phyloP scores from a whole-genome alignment of 2,329 filamentous ascomycete genomes.

The Amauroascus niger region DNA sequence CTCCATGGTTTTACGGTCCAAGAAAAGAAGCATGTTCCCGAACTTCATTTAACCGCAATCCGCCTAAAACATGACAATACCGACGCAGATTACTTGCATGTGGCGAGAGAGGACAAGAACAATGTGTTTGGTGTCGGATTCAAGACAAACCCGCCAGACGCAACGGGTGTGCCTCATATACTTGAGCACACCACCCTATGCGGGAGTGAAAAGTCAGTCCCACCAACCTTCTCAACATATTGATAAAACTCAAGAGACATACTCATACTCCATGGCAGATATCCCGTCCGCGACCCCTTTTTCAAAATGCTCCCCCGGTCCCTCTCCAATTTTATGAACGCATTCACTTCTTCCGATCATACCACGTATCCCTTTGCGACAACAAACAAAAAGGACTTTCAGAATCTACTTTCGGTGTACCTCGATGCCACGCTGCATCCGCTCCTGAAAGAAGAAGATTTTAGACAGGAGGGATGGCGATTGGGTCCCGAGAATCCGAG shows the following conservation, averaged over 20 bases:
- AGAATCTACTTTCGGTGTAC: slow-evolving; percentile 93
- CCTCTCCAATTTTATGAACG: slow-evolving; percentile 99
- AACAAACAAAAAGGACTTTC: slow-evolving; percentile 89
- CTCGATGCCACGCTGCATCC: slow-evolving; percentile 89
- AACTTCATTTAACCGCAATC: slow-evolving; percentile 83
- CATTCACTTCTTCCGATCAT: slow-evolving; percentile 91
- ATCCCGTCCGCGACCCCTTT: slow-evolving; percentile 96
- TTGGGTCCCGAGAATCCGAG: slow-evolving; percentile 83
- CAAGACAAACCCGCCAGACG: slow-evolving; percentile 96
- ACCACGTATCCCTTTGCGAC: slow-evolving; percentile 98
- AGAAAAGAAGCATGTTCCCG: slow-evolving; percentile 82
- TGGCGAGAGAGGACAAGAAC: slow-evolving; percentile 90
- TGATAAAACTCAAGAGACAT: not conserved
- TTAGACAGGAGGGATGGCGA: slow-evolving; percentile 93
- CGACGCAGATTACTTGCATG: slow-evolving; percentile 88
- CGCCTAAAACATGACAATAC: slow-evolving; percentile 91
- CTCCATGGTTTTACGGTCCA: slow-evolving; percentile 89
- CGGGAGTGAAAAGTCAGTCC: slow-evolving; percentile 72
- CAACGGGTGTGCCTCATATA: slow-evolving; percentile 92
- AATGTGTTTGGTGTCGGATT: slow-evolving; percentile 99
- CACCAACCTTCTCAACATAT: not conserved
- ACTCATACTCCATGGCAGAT: slow-evolving; percentile 44
- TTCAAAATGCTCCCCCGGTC: slow-evolving; percentile 99
- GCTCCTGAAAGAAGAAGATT: slow-evolving; percentile 80
- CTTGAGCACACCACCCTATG: slow-evolving; percentile 95